Evolutionary conservation across 192 early-diverging fungal genomes (phyloP), one percentile per base, ranked within the genome.

Genomic region (Coemansia nantahalensis): DNA sequence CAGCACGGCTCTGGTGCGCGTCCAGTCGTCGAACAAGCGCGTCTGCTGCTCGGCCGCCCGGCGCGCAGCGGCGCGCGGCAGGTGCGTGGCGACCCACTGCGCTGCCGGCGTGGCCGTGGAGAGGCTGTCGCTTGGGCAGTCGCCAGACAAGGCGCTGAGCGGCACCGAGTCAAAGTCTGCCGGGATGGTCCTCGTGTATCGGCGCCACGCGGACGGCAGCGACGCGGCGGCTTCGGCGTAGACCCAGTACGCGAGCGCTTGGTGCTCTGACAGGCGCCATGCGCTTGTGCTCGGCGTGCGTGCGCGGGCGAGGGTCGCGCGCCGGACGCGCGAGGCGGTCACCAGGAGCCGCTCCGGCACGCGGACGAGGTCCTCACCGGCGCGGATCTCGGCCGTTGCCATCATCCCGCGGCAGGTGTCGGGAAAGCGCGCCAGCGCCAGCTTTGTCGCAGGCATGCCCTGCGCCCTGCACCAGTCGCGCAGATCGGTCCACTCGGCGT

Each of bases 361-460:
- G 9, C 51, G 40, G 18, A 75, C 35, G 17, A 75, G 21, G 40
- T 50, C 52, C 41, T 75, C 72, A 23, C 58, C 67, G 3, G 18
- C 21, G 24, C 26, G 41, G 12, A 77, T 77, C 23, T 53, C 51
- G 14, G 39, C 45, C 3, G 74, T 69, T 5, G 74, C 74, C 74
- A 69, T 69, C 74, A 77, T 69, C 30, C 74, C 74, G 11, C 74
- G 74, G 33, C 62, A 57, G 1, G 74, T 69, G 28, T 50, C 51
- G 10, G 67, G 42, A 50, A 68, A 68, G 50, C 65, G 57, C 1
- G 66, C 66, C 28, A 69, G 41, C 10, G 61, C 54, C 23, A 65
- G 53, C 55, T 58, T 64, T 13, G 42, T 55, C 50, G 49, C 65
- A 38, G 58, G 55, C 53, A 69, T 53, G 7, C 54, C 58, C 26